Evolutionary conservation across 345 rosid genomes (phyloP).

Genomic region (Murraya koenigii): DNA sequence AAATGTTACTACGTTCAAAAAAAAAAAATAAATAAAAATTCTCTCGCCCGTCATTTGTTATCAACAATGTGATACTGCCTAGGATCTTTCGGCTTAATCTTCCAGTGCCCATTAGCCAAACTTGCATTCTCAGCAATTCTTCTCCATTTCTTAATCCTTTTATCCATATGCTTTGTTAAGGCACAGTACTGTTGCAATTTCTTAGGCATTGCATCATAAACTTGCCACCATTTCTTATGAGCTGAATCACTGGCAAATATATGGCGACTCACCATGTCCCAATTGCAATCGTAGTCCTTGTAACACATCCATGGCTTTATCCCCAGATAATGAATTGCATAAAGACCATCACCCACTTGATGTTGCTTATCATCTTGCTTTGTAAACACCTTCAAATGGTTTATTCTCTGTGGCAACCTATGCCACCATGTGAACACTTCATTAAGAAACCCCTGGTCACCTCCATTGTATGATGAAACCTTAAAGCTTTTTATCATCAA

Average conservation of each 20-base stretch:
- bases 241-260: constrained; percentile 68
- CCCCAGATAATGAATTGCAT: constrained; percentile 69
- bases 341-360: constrained; percentile 10
- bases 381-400: constrained; percentile 45
- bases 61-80: constrained; percentile 37
- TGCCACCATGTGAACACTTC: constrained; percentile 92
- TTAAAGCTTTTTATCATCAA: constrained; percentile 40
- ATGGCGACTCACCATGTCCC: constrained; percentile 44
- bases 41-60: background rate
- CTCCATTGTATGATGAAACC: constrained; percentile 67
- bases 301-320: constrained; percentile 93
- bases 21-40: too few species aligned
- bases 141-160: constrained; percentile 63
- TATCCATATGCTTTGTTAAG: constrained; percentile 35
- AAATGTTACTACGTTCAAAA: background rate
- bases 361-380: constrained; percentile 8
- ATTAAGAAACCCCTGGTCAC: constrained; percentile 86
- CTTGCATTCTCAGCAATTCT: constrained; percentile 35
- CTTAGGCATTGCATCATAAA: constrained; percentile 60
- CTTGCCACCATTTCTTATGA: constrained; percentile 67
- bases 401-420: constrained; percentile 50
- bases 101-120: constrained; percentile 63
- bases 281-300: constrained; percentile 85
- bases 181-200: constrained; percentile 53
- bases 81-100: constrained; percentile 50